Conservation (phyloP, 2,329 filamentous ascomycete genomes). For the Fusarium continuum region DNA sequence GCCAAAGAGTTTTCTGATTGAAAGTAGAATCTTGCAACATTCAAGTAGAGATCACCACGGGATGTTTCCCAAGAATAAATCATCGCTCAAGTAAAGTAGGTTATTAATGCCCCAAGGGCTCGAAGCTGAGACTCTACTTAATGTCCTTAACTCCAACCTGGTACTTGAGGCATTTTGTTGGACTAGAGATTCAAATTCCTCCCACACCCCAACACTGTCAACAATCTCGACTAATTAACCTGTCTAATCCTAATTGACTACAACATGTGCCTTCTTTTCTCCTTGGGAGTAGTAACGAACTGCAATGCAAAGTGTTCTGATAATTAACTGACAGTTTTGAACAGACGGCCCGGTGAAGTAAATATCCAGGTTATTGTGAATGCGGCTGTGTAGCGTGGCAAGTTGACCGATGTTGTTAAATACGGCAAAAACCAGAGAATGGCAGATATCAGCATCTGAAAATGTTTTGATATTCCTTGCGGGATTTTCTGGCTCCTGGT, state of each 20-base stretch:
- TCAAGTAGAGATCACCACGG: too few relatives aligned
- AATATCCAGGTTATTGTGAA: slow-evolving; percentile 90
- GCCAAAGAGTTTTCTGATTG: too few relatives aligned
- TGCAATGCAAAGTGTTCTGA: slow-evolving; percentile 76
- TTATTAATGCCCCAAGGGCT: too few relatives aligned
- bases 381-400: slow-evolving; percentile 92
- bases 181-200: too few relatives aligned
- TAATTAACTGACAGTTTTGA: slow-evolving; percentile 91
- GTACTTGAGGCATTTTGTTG: too few relatives aligned
- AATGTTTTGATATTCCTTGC: slow-evolving; percentile 65
- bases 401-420: slow-evolving; percentile 99
- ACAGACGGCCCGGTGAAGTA: slow-evolving; percentile 99
- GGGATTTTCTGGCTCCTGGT: slow-evolving; percentile 70
- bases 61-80: too few relatives aligned
- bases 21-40: too few relatives aligned
- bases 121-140: too few relatives aligned
- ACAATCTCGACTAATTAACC: too few relatives aligned
- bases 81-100: too few relatives aligned
- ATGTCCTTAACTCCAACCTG: too few relatives aligned
- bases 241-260: neutral
- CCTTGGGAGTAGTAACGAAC: slow-evolving; percentile 27
- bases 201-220: too few relatives aligned
- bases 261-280: slow-evolving; percentile 20
- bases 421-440: slow-evolving; percentile 92
- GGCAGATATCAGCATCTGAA: slow-evolving; percentile 83